Base-by-base conservation (phyloP, 768 basidiomycete species). In the Russula ochroleuca region DNA sequence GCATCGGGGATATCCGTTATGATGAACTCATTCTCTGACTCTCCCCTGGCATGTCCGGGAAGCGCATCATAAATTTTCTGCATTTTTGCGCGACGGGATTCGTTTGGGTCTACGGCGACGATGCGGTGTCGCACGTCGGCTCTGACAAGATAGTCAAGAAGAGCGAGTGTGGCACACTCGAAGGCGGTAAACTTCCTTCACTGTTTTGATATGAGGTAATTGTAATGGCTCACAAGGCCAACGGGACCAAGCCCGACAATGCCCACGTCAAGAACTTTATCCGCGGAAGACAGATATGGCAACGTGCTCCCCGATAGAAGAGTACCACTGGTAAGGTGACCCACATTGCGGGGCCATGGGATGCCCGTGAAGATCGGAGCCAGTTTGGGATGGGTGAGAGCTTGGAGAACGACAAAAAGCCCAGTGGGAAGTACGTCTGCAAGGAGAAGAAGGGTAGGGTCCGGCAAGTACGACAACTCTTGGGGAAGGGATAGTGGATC, bases 371-470 rank as follows among this genome's bases (percentile, higher is more conserved):
- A 68, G 28, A 86, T 77, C 10, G 88, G 83, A 21, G 79, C 75
- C 5, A 85, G 76, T 74, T 91, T 92, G 5, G 88, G 85, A 69
- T 92, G 88, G 62, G 84, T 83, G 62, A 90, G 69, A 3, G 84
- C 84, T 71, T 91, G 90, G 62, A 85, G 70, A 3, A 85, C 86
- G 10, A 89, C 89, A 69, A 90, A 92, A 17, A 87, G 82, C 5
- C 88, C 89, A 0, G 90, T 92, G 3, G 90, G 90, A 15, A 91
- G 79, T 69, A 91, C 90, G 69, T 92, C 90, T 11, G 87, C 86
- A 9, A 92, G 77, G 60, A 92, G 76, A 23, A 92, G 78, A 50
- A 91, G 76, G 1, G 88, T 87, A 43, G 80, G 82, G 67, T 91
- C 87, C 4, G 83, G 70, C 5, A 90, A 47, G 25, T 73, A 11